Percentiles rank a stretch among this genome's conserved stretches.
Conservation (phyloP, 2,329 filamentous ascomycete genomes). For the Blumeria graminis region DNA sequence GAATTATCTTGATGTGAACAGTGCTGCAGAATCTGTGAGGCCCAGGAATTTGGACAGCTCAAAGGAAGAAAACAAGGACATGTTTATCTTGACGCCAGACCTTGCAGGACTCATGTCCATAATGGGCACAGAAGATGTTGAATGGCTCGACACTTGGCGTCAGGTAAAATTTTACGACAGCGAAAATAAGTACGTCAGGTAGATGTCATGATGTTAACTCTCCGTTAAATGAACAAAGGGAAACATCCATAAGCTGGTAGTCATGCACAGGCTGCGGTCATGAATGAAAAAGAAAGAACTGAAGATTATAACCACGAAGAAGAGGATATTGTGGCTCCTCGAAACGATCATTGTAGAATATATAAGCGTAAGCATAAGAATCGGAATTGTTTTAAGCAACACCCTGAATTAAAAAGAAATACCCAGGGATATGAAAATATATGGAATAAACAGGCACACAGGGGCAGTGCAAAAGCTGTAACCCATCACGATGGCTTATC, state of each 20-base stretch:
- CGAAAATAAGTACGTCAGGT: not conserved
- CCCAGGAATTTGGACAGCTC: not conserved
- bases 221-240: not conserved
- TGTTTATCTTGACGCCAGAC: not conserved
- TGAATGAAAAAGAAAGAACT: not conserved
- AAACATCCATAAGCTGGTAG: not conserved
- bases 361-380: not conserved
- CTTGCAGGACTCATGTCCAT: not conserved
- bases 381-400: not conserved
- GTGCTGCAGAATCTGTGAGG: not conserved
- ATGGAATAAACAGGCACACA: too few relatives aligned
- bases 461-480: too few relatives aligned
- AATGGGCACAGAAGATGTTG: not conserved
- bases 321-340: not conserved
- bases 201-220: not conserved
- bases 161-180: not conserved
- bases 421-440: too few relatives aligned
- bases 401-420: not conserved
- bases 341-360: not conserved
- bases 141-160: not conserved
- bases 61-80: not conserved
- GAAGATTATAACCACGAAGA: not conserved
- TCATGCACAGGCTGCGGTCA: not conserved
- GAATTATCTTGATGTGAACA: not conserved
- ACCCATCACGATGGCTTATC: too few relatives aligned